Conservation (phyloP, 2,329 filamentous ascomycete species). For the Fonsecaea pedrosoi region DNA sequence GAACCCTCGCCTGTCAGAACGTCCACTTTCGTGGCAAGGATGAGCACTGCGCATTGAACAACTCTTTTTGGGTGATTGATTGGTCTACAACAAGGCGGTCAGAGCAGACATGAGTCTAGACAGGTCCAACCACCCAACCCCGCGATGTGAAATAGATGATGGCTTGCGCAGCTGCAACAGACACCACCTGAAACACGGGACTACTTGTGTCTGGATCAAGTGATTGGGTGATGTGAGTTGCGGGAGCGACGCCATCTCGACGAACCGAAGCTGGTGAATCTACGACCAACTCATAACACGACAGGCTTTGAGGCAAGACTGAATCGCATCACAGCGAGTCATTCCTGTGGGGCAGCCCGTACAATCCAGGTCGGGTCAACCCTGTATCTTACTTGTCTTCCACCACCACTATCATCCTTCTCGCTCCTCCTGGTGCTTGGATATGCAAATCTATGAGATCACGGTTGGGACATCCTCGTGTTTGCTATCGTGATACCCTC, state of each 20-base stretch:
- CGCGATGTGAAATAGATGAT: background rate
- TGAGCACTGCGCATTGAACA: background rate
- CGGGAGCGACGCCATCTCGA: background rate
- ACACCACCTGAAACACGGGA: background rate
- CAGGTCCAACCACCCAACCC: background rate
- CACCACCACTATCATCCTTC: background rate
- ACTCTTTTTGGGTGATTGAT: background rate
- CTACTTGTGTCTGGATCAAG: background rate
- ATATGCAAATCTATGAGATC: constrained; percentile 3
- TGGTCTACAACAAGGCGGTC: background rate
- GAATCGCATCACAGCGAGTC: background rate
- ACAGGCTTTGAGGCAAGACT: background rate
- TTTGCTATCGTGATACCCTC: background rate
- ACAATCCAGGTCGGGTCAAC: background rate
- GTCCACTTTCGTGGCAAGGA: background rate
- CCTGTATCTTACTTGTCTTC: background rate
- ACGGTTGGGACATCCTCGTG: background rate
- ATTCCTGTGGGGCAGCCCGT: background rate
- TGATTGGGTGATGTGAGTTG: background rate
- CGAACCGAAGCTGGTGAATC: constrained; percentile 1
- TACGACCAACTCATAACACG: background rate
- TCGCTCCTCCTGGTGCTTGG: background rate
- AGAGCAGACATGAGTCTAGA: constrained; percentile 1
- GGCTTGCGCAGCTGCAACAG: background rate
- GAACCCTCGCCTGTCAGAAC: background rate